Base-by-base conservation (phyloP, 768 basidiomycete genomes). In the Tylopilus intermedius region DNA sequence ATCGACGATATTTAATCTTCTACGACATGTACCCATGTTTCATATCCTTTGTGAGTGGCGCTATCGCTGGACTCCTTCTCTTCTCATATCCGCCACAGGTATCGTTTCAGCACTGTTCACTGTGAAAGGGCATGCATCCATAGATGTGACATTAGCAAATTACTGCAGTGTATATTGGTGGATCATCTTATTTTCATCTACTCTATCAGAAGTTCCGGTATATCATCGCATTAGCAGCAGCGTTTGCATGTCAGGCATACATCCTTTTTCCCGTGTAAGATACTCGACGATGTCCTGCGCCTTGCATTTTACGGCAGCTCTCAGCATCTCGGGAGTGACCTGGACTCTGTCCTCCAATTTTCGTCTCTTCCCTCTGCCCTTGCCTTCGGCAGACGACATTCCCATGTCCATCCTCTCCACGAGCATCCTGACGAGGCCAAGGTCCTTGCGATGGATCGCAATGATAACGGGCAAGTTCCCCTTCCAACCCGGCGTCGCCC, bases 1-100 rank as follows among this genome's bases (percentile, higher is more conserved):
- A 89, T 92, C 70, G 89, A 93, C 66, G 90, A 92, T 67, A 90
- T 93, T 71, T 92, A 79, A 77, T 51, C 35, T 15, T 50, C 21
- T 2, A 30, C 9, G 51, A 43, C 47, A 37, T 55, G 50, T 58
- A 58, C 21, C 59, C 46, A 47, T 22, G 21, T 30, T 35, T 41
- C 27, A 22, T 45, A 50, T 18, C 10, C 53, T 43, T 29, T 59
- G 64, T 68, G 47, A 55, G 67, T 15, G 22, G n/a, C 33, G 15
- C 22, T 1, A 15, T 14, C 18, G 32, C 37, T 15, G 9, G 15
- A 26, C 45, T 10, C 32, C 5, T 40, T 40, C 4, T 49, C 50
- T 14, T 42, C 47, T 60, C 42, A 58, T 40, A 24, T 38, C n/a
- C 24, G 18, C 35, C 37, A 30, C 26, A 52, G 58, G 58, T 53